Percentiles rank a stretch among this genome's conserved stretches.
Conservation (phyloP, 495 filamentous ascomycete species). For the Annulohypoxylon bovei region DNA sequence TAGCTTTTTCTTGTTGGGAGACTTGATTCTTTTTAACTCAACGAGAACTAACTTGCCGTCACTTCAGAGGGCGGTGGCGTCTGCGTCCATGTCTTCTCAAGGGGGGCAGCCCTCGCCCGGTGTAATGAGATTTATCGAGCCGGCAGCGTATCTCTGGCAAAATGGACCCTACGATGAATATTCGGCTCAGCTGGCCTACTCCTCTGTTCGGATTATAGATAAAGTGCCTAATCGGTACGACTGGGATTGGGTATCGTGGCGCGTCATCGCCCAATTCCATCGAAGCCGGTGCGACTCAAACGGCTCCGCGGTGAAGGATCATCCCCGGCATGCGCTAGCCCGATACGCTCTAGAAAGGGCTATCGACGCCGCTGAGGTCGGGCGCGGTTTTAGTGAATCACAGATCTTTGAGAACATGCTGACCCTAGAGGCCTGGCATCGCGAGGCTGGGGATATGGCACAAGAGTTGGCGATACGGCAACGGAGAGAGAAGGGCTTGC, state of each 20-base stretch:
- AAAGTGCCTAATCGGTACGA: conserved; percentile 22
- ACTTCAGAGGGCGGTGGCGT: conserved; percentile 16
- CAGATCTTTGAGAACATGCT: conserved; percentile 40
- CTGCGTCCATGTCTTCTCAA: conserved; percentile 10
- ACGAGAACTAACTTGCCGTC: conserved; percentile 31
- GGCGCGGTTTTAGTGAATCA: conserved; percentile 26
- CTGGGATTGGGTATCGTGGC: conserved; percentile 40
- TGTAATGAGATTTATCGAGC: conserved; percentile 23
- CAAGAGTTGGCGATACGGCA: conserved; percentile 25
- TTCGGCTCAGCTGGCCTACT: conserved; percentile 25
- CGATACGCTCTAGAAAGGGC: conserved; percentile 30
- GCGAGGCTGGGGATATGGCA: conserved; percentile 26
- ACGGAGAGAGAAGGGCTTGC: conserved; percentile 27
- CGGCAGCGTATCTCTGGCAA: conserved; percentile 36
- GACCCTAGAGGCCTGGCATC: conserved; percentile 34
- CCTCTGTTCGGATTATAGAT: conserved; percentile 13
- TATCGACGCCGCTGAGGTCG: conserved; percentile 24
- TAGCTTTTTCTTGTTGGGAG: conserved; percentile 28
- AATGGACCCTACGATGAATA: conserved; percentile 30
- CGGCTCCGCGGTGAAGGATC: conserved; percentile 2
- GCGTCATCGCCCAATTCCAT: conserved; percentile 36
- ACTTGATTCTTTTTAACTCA: conserved; percentile 30
- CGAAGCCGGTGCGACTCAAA: conserved; percentile 18
- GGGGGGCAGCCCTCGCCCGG: neutral
- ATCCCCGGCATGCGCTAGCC: conserved; percentile 33